Percentiles rank a stretch among this genome's conserved stretches.
Evolutionary conservation across 345 rosid genomes (phyloP).

Genomic region (Eucalyptus marginata): DNA sequence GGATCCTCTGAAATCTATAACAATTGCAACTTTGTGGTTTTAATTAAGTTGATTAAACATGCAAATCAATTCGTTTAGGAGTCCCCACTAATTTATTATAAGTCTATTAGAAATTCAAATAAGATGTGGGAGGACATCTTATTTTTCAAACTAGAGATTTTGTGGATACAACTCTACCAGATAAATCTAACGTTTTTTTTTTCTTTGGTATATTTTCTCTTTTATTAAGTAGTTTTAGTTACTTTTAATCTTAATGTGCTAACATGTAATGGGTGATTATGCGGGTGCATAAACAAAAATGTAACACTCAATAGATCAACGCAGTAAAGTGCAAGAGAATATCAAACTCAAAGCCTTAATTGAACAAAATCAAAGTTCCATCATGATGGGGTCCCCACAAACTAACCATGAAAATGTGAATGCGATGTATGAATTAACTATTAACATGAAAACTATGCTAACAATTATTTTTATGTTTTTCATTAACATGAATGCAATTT

Average conservation of each 20-base stretch:
- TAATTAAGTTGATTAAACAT: not conserved
- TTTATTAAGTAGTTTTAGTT: not conserved
- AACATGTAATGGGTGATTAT: not conserved
- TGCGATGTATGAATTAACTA: not conserved
- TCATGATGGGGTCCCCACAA: not conserved
- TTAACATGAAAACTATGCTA: not conserved
- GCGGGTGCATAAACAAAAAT: not conserved
- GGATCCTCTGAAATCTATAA: not conserved
- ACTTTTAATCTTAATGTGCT: not conserved
- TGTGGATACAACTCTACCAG: fast-evolving
- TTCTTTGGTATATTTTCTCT: not conserved
- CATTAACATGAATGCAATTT: not conserved
- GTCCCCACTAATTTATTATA: no score
- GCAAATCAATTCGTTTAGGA: not conserved
- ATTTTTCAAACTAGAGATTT: no score
- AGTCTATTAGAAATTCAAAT: no score
- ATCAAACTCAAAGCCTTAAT: not conserved
- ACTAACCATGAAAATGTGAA: not conserved
- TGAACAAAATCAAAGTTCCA: not conserved
- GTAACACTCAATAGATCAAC: not conserved
- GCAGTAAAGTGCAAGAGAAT: not conserved
- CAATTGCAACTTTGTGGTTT: no score
- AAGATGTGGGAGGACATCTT: not conserved
- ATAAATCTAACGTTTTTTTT: no score
- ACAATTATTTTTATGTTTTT: no score